Percentiles rank a stretch among this genome's conserved stretches.
Conservation (phyloP, 352 stramenopile species). For the Globisporangium emineosum region DNA sequence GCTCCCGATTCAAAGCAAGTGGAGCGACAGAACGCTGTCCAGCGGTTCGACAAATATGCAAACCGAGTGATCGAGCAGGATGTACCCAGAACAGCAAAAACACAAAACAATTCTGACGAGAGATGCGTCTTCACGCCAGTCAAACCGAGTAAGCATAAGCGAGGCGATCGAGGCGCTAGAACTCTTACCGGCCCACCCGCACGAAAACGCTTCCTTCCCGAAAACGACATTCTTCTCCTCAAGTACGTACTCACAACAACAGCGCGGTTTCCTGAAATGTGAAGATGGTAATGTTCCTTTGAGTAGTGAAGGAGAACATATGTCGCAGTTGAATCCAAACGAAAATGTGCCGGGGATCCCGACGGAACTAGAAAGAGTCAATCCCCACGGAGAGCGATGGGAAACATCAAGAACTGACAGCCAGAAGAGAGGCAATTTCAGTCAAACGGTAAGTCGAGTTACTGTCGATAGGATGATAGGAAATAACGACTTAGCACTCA, state of each 20-base stretch:
- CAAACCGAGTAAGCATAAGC: conserved; percentile 37
- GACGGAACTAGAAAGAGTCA: not conserved
- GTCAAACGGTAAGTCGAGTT: not conserved
- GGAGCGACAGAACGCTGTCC: not conserved
- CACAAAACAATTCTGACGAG: conserved; percentile 9
- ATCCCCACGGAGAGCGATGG: not conserved
- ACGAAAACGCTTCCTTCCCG: conserved; percentile 28
- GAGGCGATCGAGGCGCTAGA: not conserved
- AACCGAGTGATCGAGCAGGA: conserved; percentile 5
- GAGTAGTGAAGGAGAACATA: conserved; percentile 31
- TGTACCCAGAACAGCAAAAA: conserved; percentile 8
- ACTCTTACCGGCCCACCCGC: conserved; percentile 8
- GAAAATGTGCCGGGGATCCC: not conserved
- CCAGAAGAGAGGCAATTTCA: not conserved
- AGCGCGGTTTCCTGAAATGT: not conserved
- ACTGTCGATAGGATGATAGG: no score
- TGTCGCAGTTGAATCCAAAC: conserved; percentile 20
- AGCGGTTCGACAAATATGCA: not conserved
- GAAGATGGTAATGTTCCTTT: not conserved
- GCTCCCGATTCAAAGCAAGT: not conserved
- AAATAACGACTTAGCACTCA: no score
- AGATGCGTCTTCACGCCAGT: conserved; percentile 59
- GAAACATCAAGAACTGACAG: not conserved
- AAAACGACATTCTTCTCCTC: conserved; percentile 11
- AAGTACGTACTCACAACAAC: conserved; percentile 3